These are phyloP conservation scores for Xylaria digitata DNA, from an alignment of 2,329 filamentous ascomycete species.

Conservation along the genomic window DNA sequence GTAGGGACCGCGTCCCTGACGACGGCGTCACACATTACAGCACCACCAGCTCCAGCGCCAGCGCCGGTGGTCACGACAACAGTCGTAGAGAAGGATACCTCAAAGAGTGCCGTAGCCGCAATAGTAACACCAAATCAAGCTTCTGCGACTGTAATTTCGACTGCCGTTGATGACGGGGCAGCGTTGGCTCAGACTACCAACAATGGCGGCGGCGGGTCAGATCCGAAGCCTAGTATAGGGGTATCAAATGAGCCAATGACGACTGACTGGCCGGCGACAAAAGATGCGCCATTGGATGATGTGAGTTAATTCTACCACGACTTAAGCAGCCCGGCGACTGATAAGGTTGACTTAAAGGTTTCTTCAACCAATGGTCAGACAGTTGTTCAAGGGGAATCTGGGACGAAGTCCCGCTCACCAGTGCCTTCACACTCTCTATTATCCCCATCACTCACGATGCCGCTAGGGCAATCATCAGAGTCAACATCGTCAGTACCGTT, in stretches of 20 bases:
- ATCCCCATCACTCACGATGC: neutral
- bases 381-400: neutral
- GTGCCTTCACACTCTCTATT: neutral
- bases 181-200: neutral
- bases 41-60: neutral
- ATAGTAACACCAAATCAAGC: neutral
- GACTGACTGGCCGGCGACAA: neutral
- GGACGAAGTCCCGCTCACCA: neutral
- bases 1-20: neutral
- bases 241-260: neutral
- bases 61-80: neutral
- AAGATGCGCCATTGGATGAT: neutral
- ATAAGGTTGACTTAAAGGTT: neutral
- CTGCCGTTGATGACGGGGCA: too few relatives aligned
- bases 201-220: neutral
- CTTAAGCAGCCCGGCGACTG: neutral
- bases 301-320: neutral
- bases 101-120: neutral
- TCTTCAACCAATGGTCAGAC: neutral
- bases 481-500: neutral
- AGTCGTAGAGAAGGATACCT: neutral
- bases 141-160: neutral
- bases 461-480: conserved; percentile 2
- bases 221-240: neutral
- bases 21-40: neutral